A percentile compares a stretch with the other conserved stretches of the same genome.
Conservation (phyloP, 176 grass and related monocot species). For the Triticum timopheevii region DNA sequence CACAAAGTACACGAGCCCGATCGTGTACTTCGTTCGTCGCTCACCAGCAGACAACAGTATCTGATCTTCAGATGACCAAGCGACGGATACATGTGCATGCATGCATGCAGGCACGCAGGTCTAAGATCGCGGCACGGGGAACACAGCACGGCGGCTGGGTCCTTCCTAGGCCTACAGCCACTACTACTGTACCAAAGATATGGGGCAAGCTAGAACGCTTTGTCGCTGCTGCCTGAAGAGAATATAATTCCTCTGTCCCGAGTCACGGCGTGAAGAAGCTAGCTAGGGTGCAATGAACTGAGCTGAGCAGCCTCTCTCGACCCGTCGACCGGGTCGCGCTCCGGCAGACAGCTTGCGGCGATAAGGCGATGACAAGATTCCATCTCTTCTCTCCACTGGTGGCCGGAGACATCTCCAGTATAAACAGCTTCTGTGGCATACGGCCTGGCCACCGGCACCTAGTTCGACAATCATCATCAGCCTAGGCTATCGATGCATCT, state of each 20-base stretch:
- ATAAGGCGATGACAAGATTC: constrained; percentile 1
- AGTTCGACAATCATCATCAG: neutral
- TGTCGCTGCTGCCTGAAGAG: neutral
- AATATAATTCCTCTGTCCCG: neutral
- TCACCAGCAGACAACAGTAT: too few relatives aligned
- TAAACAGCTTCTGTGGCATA: neutral
- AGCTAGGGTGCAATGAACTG: neutral
- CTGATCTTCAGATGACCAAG: too few relatives aligned
- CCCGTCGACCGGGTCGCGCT: neutral
- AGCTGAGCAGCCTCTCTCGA: neutral
- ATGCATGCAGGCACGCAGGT: too few relatives aligned
- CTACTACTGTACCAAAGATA: too few relatives aligned
- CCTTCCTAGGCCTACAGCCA: too few relatives aligned
- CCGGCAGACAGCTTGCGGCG: neutral
- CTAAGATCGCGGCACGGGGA: too few relatives aligned
- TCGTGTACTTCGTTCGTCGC: too few relatives aligned
- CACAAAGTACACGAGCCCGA: too few relatives aligned
- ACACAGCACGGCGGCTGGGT: too few relatives aligned
- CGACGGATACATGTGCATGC: too few relatives aligned
- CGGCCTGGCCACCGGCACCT: neutral
- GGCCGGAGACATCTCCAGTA: neutral
- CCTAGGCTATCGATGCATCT: neutral
- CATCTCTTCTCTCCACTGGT: neutral
- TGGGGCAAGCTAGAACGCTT: too few relatives aligned
- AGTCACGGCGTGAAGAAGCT: neutral